These are phyloP conservation scores for Hypoxylon sp. DNA, from an alignment of 2,329 filamentous ascomycete genomes.

Conservation along the genomic window DNA sequence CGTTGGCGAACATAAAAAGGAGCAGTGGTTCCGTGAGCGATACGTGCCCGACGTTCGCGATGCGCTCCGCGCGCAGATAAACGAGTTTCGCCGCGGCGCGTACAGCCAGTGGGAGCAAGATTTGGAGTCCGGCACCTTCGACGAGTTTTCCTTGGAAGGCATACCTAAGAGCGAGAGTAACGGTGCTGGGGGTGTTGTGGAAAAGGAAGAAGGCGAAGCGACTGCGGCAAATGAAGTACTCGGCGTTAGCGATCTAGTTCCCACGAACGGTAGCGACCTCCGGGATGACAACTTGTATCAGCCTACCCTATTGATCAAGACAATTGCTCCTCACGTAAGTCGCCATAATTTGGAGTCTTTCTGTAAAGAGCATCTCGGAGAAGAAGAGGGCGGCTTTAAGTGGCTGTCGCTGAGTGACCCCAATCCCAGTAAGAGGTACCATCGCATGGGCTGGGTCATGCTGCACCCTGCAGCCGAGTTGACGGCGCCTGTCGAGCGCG, in stretches of 20 bases:
- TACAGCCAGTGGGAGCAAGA: slow-evolving; percentile 92
- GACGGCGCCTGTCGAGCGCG: slow-evolving; percentile 69
- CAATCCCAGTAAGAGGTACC: slow-evolving; percentile 95
- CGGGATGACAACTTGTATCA: slow-evolving; percentile 88
- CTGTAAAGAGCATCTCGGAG: slow-evolving; percentile 91
- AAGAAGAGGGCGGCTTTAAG: slow-evolving; percentile 90
- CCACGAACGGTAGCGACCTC: slow-evolving; percentile 82
- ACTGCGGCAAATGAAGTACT: slow-evolving; percentile 91
- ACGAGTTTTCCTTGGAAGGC: slow-evolving; percentile 93
- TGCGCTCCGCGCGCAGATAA: slow-evolving; percentile 75
- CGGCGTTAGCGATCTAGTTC: slow-evolving; percentile 89
- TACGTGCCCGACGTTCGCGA: slow-evolving; percentile 87
- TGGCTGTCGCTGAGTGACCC: slow-evolving; percentile 96
- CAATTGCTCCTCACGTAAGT: slow-evolving; percentile 94
- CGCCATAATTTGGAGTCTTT: slow-evolving; percentile 92
- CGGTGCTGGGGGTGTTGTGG: slow-evolving; percentile 81
- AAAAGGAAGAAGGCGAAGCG: slow-evolving; percentile 96
- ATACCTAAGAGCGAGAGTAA: slow-evolving; percentile 94
- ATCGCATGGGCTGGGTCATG: slow-evolving; percentile 98
- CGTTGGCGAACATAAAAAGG: slow-evolving; percentile 88
- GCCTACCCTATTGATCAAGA: slow-evolving; percentile 96
- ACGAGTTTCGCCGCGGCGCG: slow-evolving; percentile 78
- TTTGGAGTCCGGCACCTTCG: slow-evolving; percentile 83
- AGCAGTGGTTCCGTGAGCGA: slow-evolving; percentile 98
- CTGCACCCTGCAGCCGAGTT: slow-evolving; percentile 80